Base-by-base conservation (phyloP, 2,329 filamentous ascomycete species). In the Epichloe baconii region DNA sequence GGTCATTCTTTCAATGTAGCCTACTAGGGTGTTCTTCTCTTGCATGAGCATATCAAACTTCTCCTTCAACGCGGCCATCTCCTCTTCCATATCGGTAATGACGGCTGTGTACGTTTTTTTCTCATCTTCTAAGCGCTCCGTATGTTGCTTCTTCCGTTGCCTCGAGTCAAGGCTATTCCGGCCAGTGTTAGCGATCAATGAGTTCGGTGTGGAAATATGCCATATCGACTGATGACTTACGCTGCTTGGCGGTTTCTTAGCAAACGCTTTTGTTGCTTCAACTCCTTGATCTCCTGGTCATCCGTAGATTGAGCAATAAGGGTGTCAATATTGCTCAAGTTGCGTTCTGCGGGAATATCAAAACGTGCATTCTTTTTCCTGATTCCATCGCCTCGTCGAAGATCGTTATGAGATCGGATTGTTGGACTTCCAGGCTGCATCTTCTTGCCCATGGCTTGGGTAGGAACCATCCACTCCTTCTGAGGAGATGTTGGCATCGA, bases 331-430 rank as follows among this genome's bases (percentile, higher is more conserved):
- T 94, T 97, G 74, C 80, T 83, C 59, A 98, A 79, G 63, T 90
- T 97, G 55, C 90, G 82, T 71, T 96, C 93, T 44, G 87, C 83
- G 10, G 93, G 93, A 59, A 98, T 98, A 64, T 97, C 91, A 69
- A 97, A 96, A 59, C 91, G 86, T 57, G 90, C 89, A 64, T 97
- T 98, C 85, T 97, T 97, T 82, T 98, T 98, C 62, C 93, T 82
- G 68, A 97, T 94, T 55, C 93, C 88, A 60, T 94, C 89, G 52
- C 88, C 82, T 59, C 87, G 79, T 55, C 81, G 77, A 67, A 87
- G 74, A 51, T 90, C 84, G 55, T 89, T 88, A 71, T 86, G 85
- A 59, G 79, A 85, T 64, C 82, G 80, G 67, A 85, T 78, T 51
- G 78, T 74, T 31, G 86, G 80, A 67, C 80, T 90, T 64, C 79